Evolutionary conservation across 176 grass and related monocot genomes (phyloP).

Genomic region (Typha latifolia): DNA sequence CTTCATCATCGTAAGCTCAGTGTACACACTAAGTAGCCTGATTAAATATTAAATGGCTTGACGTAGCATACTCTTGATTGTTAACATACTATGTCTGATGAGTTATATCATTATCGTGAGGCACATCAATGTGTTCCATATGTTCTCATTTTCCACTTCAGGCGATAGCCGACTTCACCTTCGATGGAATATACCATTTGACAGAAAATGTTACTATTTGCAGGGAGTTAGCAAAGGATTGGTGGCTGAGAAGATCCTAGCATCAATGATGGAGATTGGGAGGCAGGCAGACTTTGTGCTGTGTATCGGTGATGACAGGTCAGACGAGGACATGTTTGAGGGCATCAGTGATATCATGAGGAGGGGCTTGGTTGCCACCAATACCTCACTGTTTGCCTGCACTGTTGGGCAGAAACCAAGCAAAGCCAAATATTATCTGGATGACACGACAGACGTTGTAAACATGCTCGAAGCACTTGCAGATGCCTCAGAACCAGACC

Average conservation of each 20-base stretch:
- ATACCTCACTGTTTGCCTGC: conserved; percentile 68
- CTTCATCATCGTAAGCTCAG: too few species aligned
- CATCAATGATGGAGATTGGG: conserved; percentile 60
- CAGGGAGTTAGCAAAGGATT: conserved; percentile 89
- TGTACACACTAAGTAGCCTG: too few species aligned
- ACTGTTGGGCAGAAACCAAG: conserved; percentile 96
- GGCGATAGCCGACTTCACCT: too few species aligned
- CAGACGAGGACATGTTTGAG: conserved; percentile 95
- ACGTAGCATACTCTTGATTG: too few species aligned
- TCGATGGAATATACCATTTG: too few species aligned
- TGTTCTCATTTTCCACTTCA: too few species aligned
- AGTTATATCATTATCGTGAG: too few species aligned
- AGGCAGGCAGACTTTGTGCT: conserved; percentile 70
- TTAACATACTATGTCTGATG: too few species aligned
- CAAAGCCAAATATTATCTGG: conserved; percentile 97
- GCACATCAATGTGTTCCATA: too few species aligned
- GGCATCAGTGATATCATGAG: conserved; percentile 54
- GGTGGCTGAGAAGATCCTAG: conserved; percentile 72
- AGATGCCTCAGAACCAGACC: conserved; percentile 38
- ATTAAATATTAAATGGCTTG: too few species aligned
- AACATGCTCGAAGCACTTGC: conserved; percentile 68
- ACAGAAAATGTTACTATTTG: background rate
- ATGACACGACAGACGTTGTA: conserved; percentile 81
- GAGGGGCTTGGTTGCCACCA: conserved; percentile 45
- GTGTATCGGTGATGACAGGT: conserved; percentile 88